phyloP scores from a whole-genome alignment of 1,139 yeast species.

The Pichia sp. region DNA sequence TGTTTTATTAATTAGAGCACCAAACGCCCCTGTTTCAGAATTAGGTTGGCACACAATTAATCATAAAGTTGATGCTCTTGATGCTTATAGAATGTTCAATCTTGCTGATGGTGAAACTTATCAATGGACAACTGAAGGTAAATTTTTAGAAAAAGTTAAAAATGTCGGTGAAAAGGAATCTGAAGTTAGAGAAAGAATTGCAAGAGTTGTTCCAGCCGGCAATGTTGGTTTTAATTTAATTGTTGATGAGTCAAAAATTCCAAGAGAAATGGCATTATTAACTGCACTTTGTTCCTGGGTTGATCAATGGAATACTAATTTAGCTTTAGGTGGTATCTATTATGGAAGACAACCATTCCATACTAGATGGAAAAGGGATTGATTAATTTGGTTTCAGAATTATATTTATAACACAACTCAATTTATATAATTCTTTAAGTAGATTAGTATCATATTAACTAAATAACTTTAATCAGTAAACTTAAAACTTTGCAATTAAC shows the following conservation, averaged over 20 bases:
- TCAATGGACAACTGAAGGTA: conserved; percentile 61
- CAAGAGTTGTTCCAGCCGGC: conserved; percentile 44
- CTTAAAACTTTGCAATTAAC: background rate
- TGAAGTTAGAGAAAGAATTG: conserved; percentile 56
- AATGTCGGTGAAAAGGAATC: conserved; percentile 57
- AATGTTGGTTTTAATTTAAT: conserved; percentile 45
- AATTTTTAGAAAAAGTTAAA: conserved; percentile 48
- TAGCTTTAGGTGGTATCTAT: conserved; percentile 58
- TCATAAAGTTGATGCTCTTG: conserved; percentile 57
- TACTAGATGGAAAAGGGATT: conserved; percentile 56
- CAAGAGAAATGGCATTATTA: conserved; percentile 49
- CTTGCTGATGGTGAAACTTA: conserved; percentile 53
- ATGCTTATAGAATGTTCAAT: conserved; percentile 51
- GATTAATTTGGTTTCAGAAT: background rate
- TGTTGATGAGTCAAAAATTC: conserved; percentile 48
- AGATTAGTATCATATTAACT: background rate
- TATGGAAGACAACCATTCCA: conserved; percentile 45
- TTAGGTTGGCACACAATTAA: conserved; percentile 59
- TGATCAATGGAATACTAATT: conserved; percentile 61
- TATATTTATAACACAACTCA: background rate
- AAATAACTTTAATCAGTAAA: background rate
- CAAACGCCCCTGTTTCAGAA: conserved; percentile 43
- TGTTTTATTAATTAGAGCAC: conserved; percentile 46
- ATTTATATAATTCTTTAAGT: background rate
- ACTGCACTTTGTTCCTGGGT: conserved; percentile 55